phyloP scores from a whole-genome alignment of 2,329 filamentous ascomycete genomes.

The Alternaria infectoria region DNA sequence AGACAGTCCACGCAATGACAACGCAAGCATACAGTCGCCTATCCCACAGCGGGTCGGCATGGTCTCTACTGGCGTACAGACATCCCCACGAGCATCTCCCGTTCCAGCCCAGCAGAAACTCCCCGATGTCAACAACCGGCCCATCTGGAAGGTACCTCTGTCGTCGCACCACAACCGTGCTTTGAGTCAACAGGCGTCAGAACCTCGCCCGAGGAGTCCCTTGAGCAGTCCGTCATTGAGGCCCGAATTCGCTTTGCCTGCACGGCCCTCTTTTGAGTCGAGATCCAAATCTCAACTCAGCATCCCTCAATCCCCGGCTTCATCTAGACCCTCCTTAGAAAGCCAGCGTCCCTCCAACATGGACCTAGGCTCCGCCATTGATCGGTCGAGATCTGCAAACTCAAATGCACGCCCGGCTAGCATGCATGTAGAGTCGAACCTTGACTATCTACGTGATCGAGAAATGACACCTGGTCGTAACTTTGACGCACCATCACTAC shows the following conservation, averaged over 20 bases:
- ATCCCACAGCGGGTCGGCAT: conserved; percentile 59
- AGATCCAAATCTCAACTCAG: conserved; percentile 60
- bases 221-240: conserved; percentile 34
- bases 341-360: conserved; percentile 67
- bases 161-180: conserved; percentile 52
- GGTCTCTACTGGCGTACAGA: conserved; percentile 83
- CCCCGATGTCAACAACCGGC: conserved; percentile 50
- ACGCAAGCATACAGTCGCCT: conserved; percentile 49
- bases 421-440: conserved; percentile 80
- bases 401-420: conserved; percentile 76
- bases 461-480: conserved; percentile 61
- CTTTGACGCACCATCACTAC: conserved; percentile 40
- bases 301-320: conserved; percentile 62
- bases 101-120: conserved; percentile 37
- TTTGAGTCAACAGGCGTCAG: conserved; percentile 56
- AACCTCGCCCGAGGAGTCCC: conserved; percentile 45
- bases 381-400: conserved; percentile 68
- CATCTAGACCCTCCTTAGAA: conserved; percentile 74
- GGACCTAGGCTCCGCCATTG: conserved; percentile 66
- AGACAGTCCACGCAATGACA: conserved; percentile 34
- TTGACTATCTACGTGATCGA: conserved; percentile 81
- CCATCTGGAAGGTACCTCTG: conserved; percentile 62
- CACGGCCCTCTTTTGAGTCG: conserved; percentile 53
- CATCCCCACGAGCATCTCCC: conserved; percentile 60
- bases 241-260: conserved; percentile 46